Conservation (phyloP, 1,284 basidiomycete genomes). For the Phlebopus sp. region DNA sequence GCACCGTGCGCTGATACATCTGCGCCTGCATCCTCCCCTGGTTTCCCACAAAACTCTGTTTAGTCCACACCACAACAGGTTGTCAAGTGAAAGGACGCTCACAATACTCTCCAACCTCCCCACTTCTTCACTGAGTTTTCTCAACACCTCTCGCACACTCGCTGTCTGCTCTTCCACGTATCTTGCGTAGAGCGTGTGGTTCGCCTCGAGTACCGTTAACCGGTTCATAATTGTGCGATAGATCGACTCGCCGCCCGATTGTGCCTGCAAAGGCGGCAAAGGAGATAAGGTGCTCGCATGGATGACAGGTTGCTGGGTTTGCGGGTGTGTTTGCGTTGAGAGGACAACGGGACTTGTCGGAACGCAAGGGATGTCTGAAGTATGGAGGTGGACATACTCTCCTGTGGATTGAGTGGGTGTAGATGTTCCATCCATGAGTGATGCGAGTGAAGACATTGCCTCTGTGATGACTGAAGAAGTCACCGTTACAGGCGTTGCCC, state of each 20-base stretch:
- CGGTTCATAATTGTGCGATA: constrained; percentile 97
- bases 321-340: neutral
- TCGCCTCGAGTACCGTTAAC: constrained; percentile 80
- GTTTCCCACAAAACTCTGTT: no score
- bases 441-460: constrained; percentile 21
- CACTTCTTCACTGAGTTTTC: constrained; percentile 79
- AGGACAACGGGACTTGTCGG: constrained; percentile 6
- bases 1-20: constrained; percentile 60
- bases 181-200: constrained; percentile 81
- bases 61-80: neutral
- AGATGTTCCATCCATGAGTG: constrained; percentile 7
- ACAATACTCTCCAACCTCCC: constrained; percentile 76
- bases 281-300: constrained; percentile 7
- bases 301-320: constrained; percentile 6
- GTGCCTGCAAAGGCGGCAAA: constrained; percentile 11
- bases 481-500: neutral
- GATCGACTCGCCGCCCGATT: constrained; percentile 78
- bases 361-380: constrained; percentile 7
- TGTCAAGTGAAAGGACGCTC: constrained; percentile 31
- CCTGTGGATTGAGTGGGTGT: neutral
- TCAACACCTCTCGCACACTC: constrained; percentile 74
- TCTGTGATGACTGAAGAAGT: constrained; percentile 16
- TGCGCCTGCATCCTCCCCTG: constrained; percentile 68
- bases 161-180: constrained; percentile 92
- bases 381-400: constrained; percentile 12